Conservation (phyloP, 2,329 filamentous ascomycete species). For the Fusarium circinatum region DNA sequence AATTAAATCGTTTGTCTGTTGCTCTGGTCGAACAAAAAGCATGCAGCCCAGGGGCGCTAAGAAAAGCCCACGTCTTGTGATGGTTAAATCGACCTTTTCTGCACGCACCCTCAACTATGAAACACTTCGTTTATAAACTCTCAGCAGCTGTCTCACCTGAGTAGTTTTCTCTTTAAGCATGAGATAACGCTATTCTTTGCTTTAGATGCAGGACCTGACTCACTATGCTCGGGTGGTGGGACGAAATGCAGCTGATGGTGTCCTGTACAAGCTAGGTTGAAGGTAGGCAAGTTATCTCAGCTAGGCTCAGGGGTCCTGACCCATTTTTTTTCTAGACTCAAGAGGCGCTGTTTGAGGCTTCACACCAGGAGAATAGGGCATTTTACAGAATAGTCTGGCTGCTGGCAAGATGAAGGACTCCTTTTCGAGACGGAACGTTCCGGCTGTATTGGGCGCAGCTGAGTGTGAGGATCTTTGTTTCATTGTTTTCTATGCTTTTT, state of each 20-base stretch:
- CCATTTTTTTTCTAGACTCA: conserved; percentile 30
- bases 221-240: not conserved
- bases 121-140: conserved; percentile 1
- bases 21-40: conserved; percentile 12
- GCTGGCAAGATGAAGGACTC: conserved; percentile 9
- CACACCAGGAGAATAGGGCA: conserved; percentile 26
- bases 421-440: conserved; percentile 8
- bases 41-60: conserved; percentile 2
- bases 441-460: conserved; percentile 3
- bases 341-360: conserved; percentile 30
- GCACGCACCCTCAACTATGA: conserved; percentile 16
- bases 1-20: conserved; percentile 10
- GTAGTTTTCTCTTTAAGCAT: not conserved
- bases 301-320: conserved; percentile 42
- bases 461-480: conserved; percentile 3
- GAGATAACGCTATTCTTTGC: not conserved
- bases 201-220: conserved; percentile 14
- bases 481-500: not conserved
- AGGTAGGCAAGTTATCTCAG: conserved; percentile 20
- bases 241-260: conserved; percentile 29
- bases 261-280: conserved; percentile 22
- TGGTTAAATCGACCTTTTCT: not conserved
- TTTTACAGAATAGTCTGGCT: not conserved
- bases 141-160: not conserved
- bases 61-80: not conserved